A percentile compares a stretch with the other conserved stretches of the same genome.
Conservation (phyloP, 2,329 filamentous ascomycete species). For the Colletotrichum limetticola region DNA sequence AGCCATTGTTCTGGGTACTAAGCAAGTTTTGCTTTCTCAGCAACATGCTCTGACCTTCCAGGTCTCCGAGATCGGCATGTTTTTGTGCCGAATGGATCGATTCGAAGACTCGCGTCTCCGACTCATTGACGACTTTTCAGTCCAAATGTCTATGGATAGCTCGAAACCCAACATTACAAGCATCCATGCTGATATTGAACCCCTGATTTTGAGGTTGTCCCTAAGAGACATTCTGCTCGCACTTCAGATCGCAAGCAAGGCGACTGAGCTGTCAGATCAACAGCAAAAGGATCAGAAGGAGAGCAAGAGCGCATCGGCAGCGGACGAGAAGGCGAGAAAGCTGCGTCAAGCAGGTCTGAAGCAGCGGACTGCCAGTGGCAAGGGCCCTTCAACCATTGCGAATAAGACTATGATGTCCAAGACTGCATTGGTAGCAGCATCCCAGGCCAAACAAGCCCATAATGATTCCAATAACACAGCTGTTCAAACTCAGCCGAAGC, state of each 20-base stretch:
- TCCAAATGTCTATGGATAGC: conserved; percentile 87
- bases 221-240: conserved; percentile 94
- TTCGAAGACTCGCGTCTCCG: conserved; percentile 91
- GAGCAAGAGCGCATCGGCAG: conserved; percentile 44
- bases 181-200: conserved; percentile 89
- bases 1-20: conserved; percentile 93
- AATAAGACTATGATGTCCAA: conserved; percentile 50
- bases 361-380: conserved; percentile 66
- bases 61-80: conserved; percentile 96
- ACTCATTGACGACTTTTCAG: conserved; percentile 95
- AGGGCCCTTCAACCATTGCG: conserved; percentile 62
- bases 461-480: conserved; percentile 19
- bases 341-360: conserved; percentile 61
- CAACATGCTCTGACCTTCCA: conserved; percentile 96
- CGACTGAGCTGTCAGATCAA: conserved; percentile 83
- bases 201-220: conserved; percentile 88
- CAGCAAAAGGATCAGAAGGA: conserved; percentile 66
- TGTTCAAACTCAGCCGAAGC: conserved; percentile 41
- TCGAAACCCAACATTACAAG: conserved; percentile 73
- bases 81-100: conserved; percentile 96
- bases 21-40: conserved; percentile 91
- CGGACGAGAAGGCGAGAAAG: conserved; percentile 67
- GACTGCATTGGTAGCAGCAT: conserved; percentile 45
- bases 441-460: conserved; percentile 39
- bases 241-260: conserved; percentile 90